Base-by-base conservation (phyloP, 148 eudicot species). In the Rhododendron molle region DNA sequence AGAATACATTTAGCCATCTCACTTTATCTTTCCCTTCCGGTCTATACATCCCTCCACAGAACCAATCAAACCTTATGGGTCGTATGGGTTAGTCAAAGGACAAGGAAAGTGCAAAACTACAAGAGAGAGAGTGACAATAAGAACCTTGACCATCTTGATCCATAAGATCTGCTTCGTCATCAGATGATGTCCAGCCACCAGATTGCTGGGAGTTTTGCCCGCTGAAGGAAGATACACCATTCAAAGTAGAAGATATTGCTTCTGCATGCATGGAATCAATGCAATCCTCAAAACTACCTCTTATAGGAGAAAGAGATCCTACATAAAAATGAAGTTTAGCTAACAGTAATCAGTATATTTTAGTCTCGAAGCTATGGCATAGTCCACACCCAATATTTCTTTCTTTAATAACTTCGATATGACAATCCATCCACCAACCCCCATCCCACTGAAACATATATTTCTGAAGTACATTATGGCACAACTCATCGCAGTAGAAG, bases 171-270 rank as follows among this genome's bases (percentile, higher is more conserved):
- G 91, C 92, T 80, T 95, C 98, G 77, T 97, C 99, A 83, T 94
- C 98, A 82, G 98, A 95, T 15, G 99, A 91, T 14, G 94, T 89
- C 99, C 98, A 97, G 73, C 93, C 90, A 81, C 93, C 89, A 67
- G 90, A 87, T 65, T 65, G 86, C 34, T 38, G 83, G 26, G 85
- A 38, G 73, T 78, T 89, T 38, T 87, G 88, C 78, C 90, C 86
- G 85, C 93, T 92, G 49, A 96, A 92, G 90, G 98, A 90, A 84
- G 92, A 95, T 62, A 90, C 93, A 83, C 93, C 95, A 87, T 88
- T 86, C 90, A 95, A 90, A 47, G 96, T 98, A 77, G 93, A 89
- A 69, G 93, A 88, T 49, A 92, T 86, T 83, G 94, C 94, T 85
- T 94, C 96, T n/a, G 95, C 96, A 86, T 92, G 90, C 85, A 90